Evolutionary conservation across 805 yeast genomes (phyloP).

Genomic region (Alloascoidea africana): DNA sequence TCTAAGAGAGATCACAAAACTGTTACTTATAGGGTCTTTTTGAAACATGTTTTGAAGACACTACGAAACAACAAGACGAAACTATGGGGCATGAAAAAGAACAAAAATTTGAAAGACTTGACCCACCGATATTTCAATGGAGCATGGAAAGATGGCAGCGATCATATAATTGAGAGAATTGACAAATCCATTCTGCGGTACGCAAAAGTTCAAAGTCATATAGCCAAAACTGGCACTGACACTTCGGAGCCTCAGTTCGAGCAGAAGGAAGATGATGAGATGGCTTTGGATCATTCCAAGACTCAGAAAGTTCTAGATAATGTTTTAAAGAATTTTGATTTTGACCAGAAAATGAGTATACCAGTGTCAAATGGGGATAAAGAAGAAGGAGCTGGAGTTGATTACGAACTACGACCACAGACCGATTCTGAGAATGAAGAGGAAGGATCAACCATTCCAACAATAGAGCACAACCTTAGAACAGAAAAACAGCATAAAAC

Average conservation of each 20-base stretch:
- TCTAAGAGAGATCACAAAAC: conserved; percentile 34
- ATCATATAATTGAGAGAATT: conserved; percentile 59
- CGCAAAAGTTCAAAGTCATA: conserved; percentile 4
- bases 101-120: conserved; percentile 42
- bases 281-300: conserved; percentile 21
- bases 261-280: conserved; percentile 20
- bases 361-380: conserved; percentile 18
- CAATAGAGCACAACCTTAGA: neutral
- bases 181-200: conserved; percentile 13
- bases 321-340: conserved; percentile 29
- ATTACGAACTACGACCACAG: neutral
- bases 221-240: conserved; percentile 7
- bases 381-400: conserved; percentile 1
- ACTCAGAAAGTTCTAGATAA: conserved; percentile 31
- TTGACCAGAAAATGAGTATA: neutral
- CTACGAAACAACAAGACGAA: conserved; percentile 57
- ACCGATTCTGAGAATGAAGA: neutral
- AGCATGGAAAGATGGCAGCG: conserved; percentile 68
- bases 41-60: conserved; percentile 39
- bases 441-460: neutral
- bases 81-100: conserved; percentile 83
- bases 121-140: conserved; percentile 48
- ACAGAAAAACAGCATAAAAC: conserved; percentile 21
- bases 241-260: conserved; percentile 8
- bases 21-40: conserved; percentile 49